A percentile compares a stretch with the other conserved stretches of the same genome.
Evolutionary conservation across 2,329 filamentous ascomycete species (phyloP).

Genomic region (Cryphonectria japonica): DNA sequence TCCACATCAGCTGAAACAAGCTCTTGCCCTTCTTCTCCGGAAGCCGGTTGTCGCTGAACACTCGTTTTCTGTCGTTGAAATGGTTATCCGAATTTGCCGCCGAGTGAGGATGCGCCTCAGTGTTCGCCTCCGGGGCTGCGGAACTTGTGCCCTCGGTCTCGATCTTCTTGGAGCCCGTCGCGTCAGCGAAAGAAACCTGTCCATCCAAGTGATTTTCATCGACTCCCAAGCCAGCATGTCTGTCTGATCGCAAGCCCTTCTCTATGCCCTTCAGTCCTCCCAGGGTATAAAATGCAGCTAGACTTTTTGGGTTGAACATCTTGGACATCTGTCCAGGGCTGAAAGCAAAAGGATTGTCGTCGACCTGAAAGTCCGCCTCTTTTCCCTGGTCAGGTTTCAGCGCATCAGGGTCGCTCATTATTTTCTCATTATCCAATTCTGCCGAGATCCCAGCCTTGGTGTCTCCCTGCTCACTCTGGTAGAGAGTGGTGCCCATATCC

Average conservation of each 20-base stretch:
- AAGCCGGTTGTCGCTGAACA: conserved; percentile 73
- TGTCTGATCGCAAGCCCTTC: conserved; percentile 74
- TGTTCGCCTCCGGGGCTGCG: conserved; percentile 27
- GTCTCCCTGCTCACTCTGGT: conserved; percentile 44
- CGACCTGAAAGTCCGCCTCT: conserved; percentile 74
- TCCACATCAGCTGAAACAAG: conserved; percentile 75
- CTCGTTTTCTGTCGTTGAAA: conserved; percentile 68
- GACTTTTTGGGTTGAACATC: conserved; percentile 85
- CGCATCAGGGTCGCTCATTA: conserved; percentile 69
- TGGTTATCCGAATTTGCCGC: conserved; percentile 34
- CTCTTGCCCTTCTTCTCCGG: conserved; percentile 77
- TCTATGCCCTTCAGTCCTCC: conserved; percentile 80
- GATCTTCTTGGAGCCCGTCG: conserved; percentile 47
- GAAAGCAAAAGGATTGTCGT: conserved; percentile 85
- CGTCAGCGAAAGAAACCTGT: conserved; percentile 73
- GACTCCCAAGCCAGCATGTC: conserved; percentile 72
- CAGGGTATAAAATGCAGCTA: conserved; percentile 78
- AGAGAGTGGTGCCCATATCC: conserved; percentile 60
- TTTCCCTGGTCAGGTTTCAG: conserved; percentile 76
- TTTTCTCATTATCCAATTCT: conserved; percentile 52
- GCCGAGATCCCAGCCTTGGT: conserved; percentile 38
- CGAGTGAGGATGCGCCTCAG: conserved; percentile 21
- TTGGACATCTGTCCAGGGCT: conserved; percentile 83
- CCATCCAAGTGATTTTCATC: conserved; percentile 74
- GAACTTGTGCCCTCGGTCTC: conserved; percentile 39